Evolutionary conservation across 1,284 basidiomycete genomes (phyloP).

Genomic region (Irpex sp.): DNA sequence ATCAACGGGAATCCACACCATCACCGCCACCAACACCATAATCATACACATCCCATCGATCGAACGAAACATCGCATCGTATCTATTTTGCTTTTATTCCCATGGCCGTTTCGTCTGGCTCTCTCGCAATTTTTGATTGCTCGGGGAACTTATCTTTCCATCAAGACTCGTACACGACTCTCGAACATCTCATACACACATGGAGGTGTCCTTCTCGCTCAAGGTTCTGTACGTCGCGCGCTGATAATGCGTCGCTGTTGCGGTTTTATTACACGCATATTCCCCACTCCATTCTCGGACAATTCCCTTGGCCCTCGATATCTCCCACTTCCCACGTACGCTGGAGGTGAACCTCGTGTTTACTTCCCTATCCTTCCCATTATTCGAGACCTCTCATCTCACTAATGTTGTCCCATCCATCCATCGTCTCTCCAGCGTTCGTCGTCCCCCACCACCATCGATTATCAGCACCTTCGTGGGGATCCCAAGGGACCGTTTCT

Average conservation of each 20-base stretch:
- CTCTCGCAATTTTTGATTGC: constrained; percentile 10
- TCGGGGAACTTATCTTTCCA: constrained; percentile 4
- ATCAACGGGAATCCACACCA: constrained; percentile 12
- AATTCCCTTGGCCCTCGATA: constrained; percentile 12
- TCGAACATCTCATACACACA: not conserved
- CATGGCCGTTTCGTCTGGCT: constrained; percentile 17
- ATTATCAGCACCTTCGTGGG: not conserved
- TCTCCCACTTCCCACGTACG: constrained; percentile 12
- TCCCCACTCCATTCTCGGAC: not conserved
- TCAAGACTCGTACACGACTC: constrained; percentile 6
- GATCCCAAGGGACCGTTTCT: constrained; percentile 11
- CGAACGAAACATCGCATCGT: constrained; percentile 23
- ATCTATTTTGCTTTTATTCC: constrained; percentile 30
- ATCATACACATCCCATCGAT: constrained; percentile 17
- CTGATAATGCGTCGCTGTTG: not conserved
- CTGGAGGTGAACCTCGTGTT: constrained; percentile 25
- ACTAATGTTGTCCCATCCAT: constrained; percentile 28
- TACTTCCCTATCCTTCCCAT: constrained; percentile 18
- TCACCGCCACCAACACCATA: not conserved
- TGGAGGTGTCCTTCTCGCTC: constrained; percentile 2
- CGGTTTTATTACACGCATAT: constrained; percentile 11
- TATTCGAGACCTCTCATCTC: constrained; percentile 26
- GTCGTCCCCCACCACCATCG: not conserved
- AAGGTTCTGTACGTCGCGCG: constrained; percentile 18
- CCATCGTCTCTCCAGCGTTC: constrained; percentile 23